phyloP scores from a whole-genome alignment of 2,329 filamentous ascomycete species.

The Pseudogymnoascus sp. region DNA sequence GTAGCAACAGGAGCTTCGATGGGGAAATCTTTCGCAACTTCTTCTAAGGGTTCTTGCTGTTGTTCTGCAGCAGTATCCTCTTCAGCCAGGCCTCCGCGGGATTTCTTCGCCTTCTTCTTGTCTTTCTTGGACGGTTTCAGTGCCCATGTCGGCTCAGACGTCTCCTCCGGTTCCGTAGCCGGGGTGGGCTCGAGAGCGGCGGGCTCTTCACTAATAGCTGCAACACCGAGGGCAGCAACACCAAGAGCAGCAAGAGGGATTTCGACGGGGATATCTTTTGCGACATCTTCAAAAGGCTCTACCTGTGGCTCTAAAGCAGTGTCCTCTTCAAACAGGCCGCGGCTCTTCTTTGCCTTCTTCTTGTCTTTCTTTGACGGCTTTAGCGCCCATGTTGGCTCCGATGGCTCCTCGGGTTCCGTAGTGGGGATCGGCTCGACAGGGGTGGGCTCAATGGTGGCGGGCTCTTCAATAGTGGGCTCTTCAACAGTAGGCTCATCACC shows the following conservation, averaged over 20 bases:
- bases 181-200: neutral
- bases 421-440: conserved; percentile 9
- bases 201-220: neutral
- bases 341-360: neutral
- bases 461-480: neutral
- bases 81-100: neutral
- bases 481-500: neutral
- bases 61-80: neutral
- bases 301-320: neutral
- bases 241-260: no score
- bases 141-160: neutral
- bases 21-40: neutral
- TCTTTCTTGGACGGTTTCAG: conserved; percentile 4
- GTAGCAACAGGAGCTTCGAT: neutral
- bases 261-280: neutral
- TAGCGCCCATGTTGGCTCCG: neutral
- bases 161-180: neutral
- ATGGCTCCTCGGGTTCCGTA: conserved; percentile 18
- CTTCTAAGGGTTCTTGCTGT: neutral
- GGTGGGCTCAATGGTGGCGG: neutral
- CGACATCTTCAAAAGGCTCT: neutral
- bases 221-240: neutral
- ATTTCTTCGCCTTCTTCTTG: conserved; percentile 9
- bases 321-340: neutral
- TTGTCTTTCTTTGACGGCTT: conserved; percentile 9